A percentile compares a stretch with the other conserved stretches of the same genome.
Conservation (phyloP, 176 grass and related monocot genomes). For the Triticum turgidum region DNA sequence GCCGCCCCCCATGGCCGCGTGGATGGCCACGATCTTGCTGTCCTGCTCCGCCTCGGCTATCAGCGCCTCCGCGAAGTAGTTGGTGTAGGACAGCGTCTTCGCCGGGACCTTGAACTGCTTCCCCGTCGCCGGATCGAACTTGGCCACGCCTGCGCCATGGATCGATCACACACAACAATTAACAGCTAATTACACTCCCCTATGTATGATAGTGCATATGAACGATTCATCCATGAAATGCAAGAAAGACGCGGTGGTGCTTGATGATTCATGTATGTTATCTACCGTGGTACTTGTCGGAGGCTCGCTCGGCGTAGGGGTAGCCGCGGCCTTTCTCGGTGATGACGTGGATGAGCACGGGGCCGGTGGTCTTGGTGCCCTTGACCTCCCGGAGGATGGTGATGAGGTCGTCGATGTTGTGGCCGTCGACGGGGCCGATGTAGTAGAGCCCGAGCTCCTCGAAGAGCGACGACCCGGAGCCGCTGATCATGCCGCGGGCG, state of each 20-base stretch:
- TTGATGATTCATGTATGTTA: neutral
- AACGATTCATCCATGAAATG: too few species aligned
- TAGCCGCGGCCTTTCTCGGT: constrained; percentile 98
- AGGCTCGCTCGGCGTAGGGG: constrained; percentile 91
- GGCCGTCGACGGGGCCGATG: constrained; percentile 94
- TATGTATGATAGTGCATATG: neutral
- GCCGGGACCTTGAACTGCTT: constrained; percentile 78
- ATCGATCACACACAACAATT: neutral
- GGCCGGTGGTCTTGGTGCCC: constrained; percentile 80
- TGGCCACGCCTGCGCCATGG: constrained; percentile 56
- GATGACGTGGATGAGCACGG: constrained; percentile 94
- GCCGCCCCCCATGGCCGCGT: constrained; percentile 96
- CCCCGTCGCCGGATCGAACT: constrained; percentile 94
- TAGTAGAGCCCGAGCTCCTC: constrained; percentile 99
- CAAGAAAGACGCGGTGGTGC: too few species aligned
- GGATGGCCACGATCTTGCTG: constrained; percentile 84
- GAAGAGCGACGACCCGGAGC: constrained; percentile 73
- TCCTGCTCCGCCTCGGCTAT: constrained; percentile 92
- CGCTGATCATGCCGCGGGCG: constrained; percentile 98
- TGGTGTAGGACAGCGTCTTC: constrained; percentile 81
- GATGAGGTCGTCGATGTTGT: constrained; percentile 92
- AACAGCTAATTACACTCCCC: neutral
- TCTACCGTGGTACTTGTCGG: constrained; percentile 98
- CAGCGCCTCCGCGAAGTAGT: constrained; percentile 91
- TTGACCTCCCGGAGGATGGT: constrained; percentile 89